Evolutionary conservation across 2,329 filamentous ascomycete species (phyloP), one percentile per base, ranked within the genome.

Genomic region (Pochonia chlamydosporia): DNA sequence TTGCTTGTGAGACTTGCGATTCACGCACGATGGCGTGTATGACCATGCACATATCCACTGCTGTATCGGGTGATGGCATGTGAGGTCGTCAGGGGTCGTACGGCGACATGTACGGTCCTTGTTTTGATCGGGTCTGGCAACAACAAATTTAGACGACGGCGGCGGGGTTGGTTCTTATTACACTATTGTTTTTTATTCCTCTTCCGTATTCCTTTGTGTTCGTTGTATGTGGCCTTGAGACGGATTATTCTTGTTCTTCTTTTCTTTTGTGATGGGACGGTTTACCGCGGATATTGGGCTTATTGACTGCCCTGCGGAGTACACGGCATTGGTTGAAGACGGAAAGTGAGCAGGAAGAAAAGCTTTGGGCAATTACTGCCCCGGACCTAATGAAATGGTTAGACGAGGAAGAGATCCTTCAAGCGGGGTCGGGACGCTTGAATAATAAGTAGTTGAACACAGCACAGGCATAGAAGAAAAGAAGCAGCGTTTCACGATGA

Each of bases 371-470:
- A 33, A 35, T 20, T 42, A 24, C 41, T 24, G 35, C 24, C 24
- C 23, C 16, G n/a, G 35, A 40, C 37, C 11, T 47, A 42, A 47
- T 50, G 41, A 33, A 44, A 26, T 24, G 39, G 25, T 26, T 40
- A 35, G 45, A 43, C 33, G 44, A 44, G 14, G 43, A 43, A 37
- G 35, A 47, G 37, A 47, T 42, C 43, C 44, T 51, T 47, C 42
- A 43, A 50, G 45, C 41, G 37, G 30, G 37, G 42, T 39, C 28
- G 44, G 37, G 43, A 53, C 48, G 54, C 52, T 59, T 59, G 56
- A 59, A 59, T 59, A 59, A 56, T 56, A 48, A 48, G 50, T 55
- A 54, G 51, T 52, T 54, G 54, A 55, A 54, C 49, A 57, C 37
- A 49, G 49, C 49, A 53, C 50, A 54, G 40, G 51, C 47, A 57